Evolutionary conservation across 2,329 filamentous ascomycete species (phyloP), one percentile per base, ranked within the genome.

Genomic region (Talaromyces sp.): DNA sequence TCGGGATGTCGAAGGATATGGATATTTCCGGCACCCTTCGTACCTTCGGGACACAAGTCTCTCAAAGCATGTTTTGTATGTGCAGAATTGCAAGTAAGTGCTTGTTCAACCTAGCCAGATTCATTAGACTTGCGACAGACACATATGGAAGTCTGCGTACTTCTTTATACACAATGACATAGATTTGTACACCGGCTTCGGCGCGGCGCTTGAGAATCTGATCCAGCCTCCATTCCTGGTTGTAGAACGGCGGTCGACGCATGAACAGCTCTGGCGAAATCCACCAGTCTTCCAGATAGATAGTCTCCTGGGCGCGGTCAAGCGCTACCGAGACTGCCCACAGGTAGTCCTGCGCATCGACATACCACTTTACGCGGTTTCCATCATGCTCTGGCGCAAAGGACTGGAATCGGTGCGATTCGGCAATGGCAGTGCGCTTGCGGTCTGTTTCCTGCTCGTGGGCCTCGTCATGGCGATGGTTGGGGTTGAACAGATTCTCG

Each of bases 341-440:
- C 75, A 95, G 96, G 76, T 99, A 99, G 77, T 98, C 90, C 64
- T 92, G 84, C 3, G 92, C 95, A 73, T 98, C 95, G 10, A 98
- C 91, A 76, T 97, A 98, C 93, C 94, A 99, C 79, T 98, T 98
- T 73, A 95, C 83, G 62, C 90, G 82, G 75, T 98, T 97, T 31
- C 88, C 89, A 10, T 94, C 87, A 51, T 89, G 87, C 73, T 94
- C 89, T 0, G 94, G 94, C 42, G 96, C 96, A 77, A 90, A 99
- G 4, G 91, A 96, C n/a, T 89, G 75, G 79, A 92, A 98, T 50
- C 94, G 88, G 72, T 98, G 88, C 14, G 85, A 83, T 62, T 94
- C 85, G 16, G 79, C 42, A 57, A 61, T 61, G 23, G 58, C 83
- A 23, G 83, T 85, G 62, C 95, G 86, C 79, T 96, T 96, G 12